Evolutionary conservation across 2,329 filamentous ascomycete species (phyloP), one percentile per base, ranked within the genome.

Genomic region (Xylariaceae sp.): DNA sequence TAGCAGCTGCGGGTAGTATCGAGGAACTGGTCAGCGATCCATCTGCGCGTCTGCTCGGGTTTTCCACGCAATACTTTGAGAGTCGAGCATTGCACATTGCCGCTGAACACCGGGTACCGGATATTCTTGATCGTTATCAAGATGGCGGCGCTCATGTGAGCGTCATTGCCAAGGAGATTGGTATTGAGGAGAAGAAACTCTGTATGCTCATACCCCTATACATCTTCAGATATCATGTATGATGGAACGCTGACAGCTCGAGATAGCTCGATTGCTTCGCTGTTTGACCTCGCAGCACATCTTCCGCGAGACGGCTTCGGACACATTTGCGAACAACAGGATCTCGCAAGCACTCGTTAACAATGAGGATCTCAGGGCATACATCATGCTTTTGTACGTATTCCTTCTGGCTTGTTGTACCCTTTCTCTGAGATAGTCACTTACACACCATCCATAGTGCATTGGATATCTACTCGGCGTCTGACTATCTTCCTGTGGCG

Each of bases 321-420:
- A 74, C 49, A 51, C 60, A 4, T 75, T 74, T 61, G 66, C 69
- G 39, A 75, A 76, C 55, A 75, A 75, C 60, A 44, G 51, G n/a
- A 71, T 75, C n/a, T 74, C 74, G 3, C 61, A 61, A 39, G 66
- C 71, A 0, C 58, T 76, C 6, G 71, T 75, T 1, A 55, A 61
- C 4, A 75, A 75, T 53, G 72, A 75, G 53, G 68, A 66, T 2
- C 61, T 76, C 2, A 66, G 73, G 3, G 71, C 73, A 23, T 75
- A 74, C 55, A 65, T 74, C 15, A 54, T 73, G 49, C 53, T 72
- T 13, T 73, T 73, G 72, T 73, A 62, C 57, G 69, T 69, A 15
- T 23, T 1, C 3, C 34, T 41, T 3, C 13, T 18, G 6, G 11
- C 9, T 13, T 23, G 13, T 13, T 23, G 11, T 2, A 5, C 11